These are phyloP conservation scores for Silene conica DNA, from an alignment of 148 eudicot species.

Conservation along the genomic window DNA sequence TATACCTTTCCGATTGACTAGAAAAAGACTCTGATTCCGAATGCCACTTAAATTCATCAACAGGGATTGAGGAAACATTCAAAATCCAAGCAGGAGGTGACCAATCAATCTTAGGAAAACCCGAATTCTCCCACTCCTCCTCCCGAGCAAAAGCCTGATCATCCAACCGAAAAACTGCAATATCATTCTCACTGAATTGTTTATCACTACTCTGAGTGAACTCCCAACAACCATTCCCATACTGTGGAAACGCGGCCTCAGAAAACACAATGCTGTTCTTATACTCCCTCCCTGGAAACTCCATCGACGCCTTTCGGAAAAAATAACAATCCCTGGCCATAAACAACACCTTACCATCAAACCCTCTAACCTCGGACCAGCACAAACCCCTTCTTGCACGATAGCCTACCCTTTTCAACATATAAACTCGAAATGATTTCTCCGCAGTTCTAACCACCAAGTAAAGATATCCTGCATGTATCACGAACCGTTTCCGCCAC, in stretches of 20 bases:
- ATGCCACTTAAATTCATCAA: neutral
- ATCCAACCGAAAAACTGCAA: neutral
- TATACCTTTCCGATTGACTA: neutral
- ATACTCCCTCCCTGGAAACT: neutral
- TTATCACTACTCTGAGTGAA: no score
- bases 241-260: slow-evolving; percentile 1
- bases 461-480: neutral
- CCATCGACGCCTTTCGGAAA: neutral
- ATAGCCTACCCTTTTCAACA: neutral
- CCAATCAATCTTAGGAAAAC: neutral
- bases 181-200: neutral
- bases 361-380: neutral
- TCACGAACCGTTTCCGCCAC: neutral
- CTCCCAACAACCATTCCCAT: slow-evolving; percentile 6
- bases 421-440: neutral
- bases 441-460: neutral
- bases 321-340: neutral
- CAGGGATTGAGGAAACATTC: neutral
- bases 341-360: slow-evolving; percentile 2
- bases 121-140: neutral
- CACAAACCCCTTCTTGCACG: no score
- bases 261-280: slow-evolving; percentile 6
- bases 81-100: neutral
- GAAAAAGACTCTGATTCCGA: neutral
- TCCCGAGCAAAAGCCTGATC: neutral